A percentile compares a stretch with the other conserved stretches of the same genome.
These are phyloP conservation scores for Astrothelium subdiscretum DNA, from an alignment of 495 filamentous ascomycete species.

Conservation along the genomic window DNA sequence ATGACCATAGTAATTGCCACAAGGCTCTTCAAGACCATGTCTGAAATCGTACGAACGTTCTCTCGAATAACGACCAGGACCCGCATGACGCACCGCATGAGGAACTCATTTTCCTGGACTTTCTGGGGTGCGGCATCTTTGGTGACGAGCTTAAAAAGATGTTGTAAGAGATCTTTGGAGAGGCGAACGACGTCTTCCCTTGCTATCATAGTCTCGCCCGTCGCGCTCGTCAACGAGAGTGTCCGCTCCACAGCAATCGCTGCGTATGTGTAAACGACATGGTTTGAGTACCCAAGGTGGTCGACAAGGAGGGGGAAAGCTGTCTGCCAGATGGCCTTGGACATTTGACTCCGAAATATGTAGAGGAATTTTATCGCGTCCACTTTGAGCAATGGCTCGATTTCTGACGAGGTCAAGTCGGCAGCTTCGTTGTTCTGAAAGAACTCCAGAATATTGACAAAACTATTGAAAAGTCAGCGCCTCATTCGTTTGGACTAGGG, in stretches of 20 bases:
- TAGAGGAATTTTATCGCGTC: constrained; percentile 97
- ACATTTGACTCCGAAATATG: constrained; percentile 81
- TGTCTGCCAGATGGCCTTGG: constrained; percentile 73
- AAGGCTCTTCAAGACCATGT: constrained; percentile 63
- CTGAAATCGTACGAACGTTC: constrained; percentile 53
- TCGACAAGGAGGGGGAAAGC: constrained; percentile 84
- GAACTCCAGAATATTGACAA: constrained; percentile 75
- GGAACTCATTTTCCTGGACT: constrained; percentile 96
- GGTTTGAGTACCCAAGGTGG: constrained; percentile 74
- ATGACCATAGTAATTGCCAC: constrained; percentile 81
- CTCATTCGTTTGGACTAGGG: neutral
- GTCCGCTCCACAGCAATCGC: constrained; percentile 87
- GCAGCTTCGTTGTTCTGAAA: constrained; percentile 80
- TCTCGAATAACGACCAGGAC: constrained; percentile 88
- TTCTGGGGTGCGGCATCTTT: constrained; percentile 72
- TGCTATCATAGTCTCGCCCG: constrained; percentile 62
- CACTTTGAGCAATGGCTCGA: constrained; percentile 82
- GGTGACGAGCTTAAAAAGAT: constrained; percentile 86
- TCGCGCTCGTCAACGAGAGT: constrained; percentile 63
- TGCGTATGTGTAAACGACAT: constrained; percentile 94
- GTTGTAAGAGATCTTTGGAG: constrained; percentile 74
- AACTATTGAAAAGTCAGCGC: neutral
- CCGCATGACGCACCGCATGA: constrained; percentile 97
- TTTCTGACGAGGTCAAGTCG: constrained; percentile 58
- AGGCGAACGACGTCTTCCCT: constrained; percentile 61